phyloP scores from a whole-genome alignment of 2,329 filamentous ascomycete species.

The Orbilia ellipsospora region DNA sequence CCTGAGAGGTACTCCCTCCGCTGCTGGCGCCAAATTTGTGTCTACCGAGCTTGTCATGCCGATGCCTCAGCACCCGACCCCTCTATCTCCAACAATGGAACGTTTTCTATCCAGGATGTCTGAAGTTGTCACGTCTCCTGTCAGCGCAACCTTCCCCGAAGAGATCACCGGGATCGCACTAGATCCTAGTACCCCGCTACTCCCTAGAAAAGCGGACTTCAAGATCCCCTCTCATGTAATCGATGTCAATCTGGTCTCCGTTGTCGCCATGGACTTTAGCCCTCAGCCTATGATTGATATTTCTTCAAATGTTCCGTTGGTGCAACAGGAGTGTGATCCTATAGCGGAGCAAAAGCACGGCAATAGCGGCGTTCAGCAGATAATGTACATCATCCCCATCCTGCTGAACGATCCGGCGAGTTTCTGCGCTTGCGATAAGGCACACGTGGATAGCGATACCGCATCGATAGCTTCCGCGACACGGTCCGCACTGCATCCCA shows the following conservation, averaged over 20 bases:
- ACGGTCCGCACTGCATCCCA: constrained; percentile 51
- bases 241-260: constrained; percentile 51
- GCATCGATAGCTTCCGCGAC: constrained; percentile 42
- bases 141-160: constrained; percentile 45
- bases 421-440: constrained; percentile 52
- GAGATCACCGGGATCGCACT: constrained; percentile 5
- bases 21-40: constrained; percentile 42
- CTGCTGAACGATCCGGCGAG: constrained; percentile 50
- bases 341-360: constrained; percentile 46
- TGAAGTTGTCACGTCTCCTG: constrained; percentile 47
- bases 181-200: constrained; percentile 16
- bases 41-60: constrained; percentile 53
- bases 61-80: constrained; percentile 52
- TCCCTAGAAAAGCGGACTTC: constrained; percentile 26
- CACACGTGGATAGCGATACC: constrained; percentile 49
- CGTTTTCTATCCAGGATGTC: constrained; percentile 50
- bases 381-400: constrained; percentile 55
- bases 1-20: constrained; percentile 34
- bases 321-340: constrained; percentile 52
- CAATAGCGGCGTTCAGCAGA: constrained; percentile 27
- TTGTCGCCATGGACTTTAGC: constrained; percentile 54
- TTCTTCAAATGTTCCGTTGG: constrained; percentile 40
- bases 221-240: constrained; percentile 53
- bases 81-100: constrained; percentile 53
- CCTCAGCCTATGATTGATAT: constrained; percentile 54